Base-by-base conservation (phyloP, 1,284 basidiomycete genomes). In the Hypsizygus ulmarius region DNA sequence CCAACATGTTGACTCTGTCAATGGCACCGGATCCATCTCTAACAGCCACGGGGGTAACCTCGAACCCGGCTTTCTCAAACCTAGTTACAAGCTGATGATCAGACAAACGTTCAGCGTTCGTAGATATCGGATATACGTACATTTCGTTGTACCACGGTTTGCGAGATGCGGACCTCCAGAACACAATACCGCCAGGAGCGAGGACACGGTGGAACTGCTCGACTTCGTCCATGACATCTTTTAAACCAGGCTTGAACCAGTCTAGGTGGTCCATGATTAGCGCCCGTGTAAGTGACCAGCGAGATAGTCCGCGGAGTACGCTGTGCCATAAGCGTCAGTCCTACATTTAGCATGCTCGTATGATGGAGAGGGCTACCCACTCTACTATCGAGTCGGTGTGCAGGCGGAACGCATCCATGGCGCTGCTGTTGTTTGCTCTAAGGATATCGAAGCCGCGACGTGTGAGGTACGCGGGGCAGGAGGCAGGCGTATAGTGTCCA, bases 201-300 rank as follows among this genome's bases (percentile, higher is more conserved):
- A 89, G 65, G 1, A 82, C 84, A 9, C 84, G 71, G 47, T 73
- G 68, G 43, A 90, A 75, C 60, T 87, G 79, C 8, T 67, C 59
- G 19, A 87, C 73, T 60, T 90, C 86, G 38, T 80, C 74, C 46
- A 84, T 78, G 12, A 79, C 77, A 45, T 82, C 83, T 47, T 68
- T 62, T 3, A 79, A 73, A 15, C 78, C 79, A 1, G 79, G 80
- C 27, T 76, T 66, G 63, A 88, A 89, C 87, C 83, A 88, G 59
- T 89, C 87, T 54, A 89, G 75, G 51, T 87, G 84, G 64, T 92
- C 90, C 90, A 93, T 92, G 45, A 89, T 74, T 48, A 92, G 78
- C 8, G 79, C 77, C 35, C 82, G 78, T 28, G 84, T 85, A 32
- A 89, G 67, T 12, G 75, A 78, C 39, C 67, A 69, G 38, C 71